phyloP scores from a whole-genome alignment of 805 yeast species.

The Candida qinlingensis region DNA sequence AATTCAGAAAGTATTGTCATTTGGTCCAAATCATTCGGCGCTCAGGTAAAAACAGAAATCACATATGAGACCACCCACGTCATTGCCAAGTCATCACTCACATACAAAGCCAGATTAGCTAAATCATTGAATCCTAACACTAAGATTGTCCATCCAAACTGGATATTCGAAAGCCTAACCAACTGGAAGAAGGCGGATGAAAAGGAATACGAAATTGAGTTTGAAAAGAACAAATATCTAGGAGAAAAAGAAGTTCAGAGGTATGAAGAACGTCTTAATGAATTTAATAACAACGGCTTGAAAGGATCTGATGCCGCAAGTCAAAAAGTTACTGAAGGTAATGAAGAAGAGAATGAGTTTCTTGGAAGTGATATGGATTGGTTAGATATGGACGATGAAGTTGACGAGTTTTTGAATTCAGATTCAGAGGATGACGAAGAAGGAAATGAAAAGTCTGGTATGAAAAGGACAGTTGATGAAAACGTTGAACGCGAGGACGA shows the following conservation, averaged over 20 bases:
- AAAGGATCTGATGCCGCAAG: conserved; percentile 18
- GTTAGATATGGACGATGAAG: conserved; percentile 39
- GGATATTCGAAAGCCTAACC: conserved; percentile 85
- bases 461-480: conserved; percentile 6
- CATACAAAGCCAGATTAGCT: conserved; percentile 82
- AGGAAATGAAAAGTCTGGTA: conserved; percentile 14
- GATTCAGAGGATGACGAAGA: conserved; percentile 17
- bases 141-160: conserved; percentile 82
- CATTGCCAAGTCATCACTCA: conserved; percentile 73
- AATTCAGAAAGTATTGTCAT: conserved; percentile 81
- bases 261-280: conserved; percentile 26
- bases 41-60: conserved; percentile 68
- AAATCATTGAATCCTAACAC: conserved; percentile 51
- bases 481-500: conserved; percentile 4
- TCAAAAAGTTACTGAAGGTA: conserved; percentile 36
- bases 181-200: conserved; percentile 72
- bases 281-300: conserved; percentile 25
- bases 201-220: conserved; percentile 47
- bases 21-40: conserved; percentile 93
- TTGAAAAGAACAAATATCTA: conserved; percentile 42
- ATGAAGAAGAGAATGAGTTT: conserved; percentile 34
- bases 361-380: conserved; percentile 27
- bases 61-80: conserved; percentile 79
- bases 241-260: conserved; percentile 35
- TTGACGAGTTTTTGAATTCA: conserved; percentile 48